A percentile compares a stretch with the other conserved stretches of the same genome.
These are phyloP conservation scores for Sequoiadendron giganteum DNA, from an alignment of 75 land plant species.

Conservation along the genomic window DNA sequence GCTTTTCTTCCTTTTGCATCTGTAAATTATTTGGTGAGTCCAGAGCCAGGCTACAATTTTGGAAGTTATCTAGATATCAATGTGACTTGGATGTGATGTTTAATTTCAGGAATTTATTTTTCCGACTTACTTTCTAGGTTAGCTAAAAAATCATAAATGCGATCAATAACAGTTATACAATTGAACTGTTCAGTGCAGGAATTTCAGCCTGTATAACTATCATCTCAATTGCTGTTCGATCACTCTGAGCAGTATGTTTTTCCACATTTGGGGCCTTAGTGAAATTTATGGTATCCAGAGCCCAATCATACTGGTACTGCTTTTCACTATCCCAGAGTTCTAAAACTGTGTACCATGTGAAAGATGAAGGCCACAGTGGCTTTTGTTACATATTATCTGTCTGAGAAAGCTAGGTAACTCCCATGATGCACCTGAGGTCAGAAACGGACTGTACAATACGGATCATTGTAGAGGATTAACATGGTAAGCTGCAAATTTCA, in stretches of 20 bases:
- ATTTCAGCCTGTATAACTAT: background rate
- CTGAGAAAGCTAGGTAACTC: background rate
- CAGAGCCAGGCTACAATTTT: background rate
- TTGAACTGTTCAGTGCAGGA: background rate
- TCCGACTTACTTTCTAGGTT: background rate
- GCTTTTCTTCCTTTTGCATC: background rate
- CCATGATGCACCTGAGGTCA: conserved; percentile 2
- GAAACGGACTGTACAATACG: conserved; percentile 3
- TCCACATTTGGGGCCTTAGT: background rate
- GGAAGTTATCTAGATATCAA: background rate
- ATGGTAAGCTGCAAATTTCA: background rate
- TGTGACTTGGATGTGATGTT: background rate
- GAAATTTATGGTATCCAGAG: background rate
- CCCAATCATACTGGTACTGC: background rate
- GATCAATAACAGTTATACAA: background rate
- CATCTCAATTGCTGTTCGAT: background rate
- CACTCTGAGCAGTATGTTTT: background rate
- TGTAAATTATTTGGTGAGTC: conserved; percentile 1
- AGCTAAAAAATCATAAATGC: too few species aligned
- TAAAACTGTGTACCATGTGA: background rate
- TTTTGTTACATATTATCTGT: conserved; percentile 5
- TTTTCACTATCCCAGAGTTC: background rate
- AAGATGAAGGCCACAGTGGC: conserved; percentile 9
- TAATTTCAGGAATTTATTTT: background rate
- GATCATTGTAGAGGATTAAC: conserved; percentile 2